Percentiles rank a stretch among this genome's conserved stretches.
phyloP scores from a whole-genome alignment of 345 rosid species.

The Syzygium grande region DNA sequence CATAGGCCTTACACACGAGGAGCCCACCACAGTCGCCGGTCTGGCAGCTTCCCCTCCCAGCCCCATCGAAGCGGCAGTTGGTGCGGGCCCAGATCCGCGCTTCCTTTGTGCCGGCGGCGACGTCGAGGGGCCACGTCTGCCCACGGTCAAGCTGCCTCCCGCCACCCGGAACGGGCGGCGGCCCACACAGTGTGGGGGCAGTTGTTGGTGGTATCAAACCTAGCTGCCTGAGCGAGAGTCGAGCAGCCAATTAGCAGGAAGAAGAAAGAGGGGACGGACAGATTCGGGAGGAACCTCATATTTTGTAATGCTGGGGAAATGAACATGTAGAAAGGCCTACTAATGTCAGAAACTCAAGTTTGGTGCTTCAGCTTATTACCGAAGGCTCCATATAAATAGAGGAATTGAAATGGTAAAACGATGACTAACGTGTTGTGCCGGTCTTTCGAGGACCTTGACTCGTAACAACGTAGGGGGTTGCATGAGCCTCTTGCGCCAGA shows the following conservation, averaged over 20 bases:
- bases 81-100: conserved; percentile 18
- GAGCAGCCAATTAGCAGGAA: not conserved
- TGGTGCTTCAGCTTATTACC: not conserved
- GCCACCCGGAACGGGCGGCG: conserved; percentile 8
- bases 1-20: conserved; percentile 7
- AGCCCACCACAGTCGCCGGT: conserved; percentile 18
- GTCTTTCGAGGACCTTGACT: not conserved
- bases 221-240: conserved; percentile 5
- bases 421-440: not conserved
- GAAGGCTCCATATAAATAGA: not conserved
- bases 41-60: conserved; percentile 12
- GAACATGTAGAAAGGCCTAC: not conserved
- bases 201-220: conserved; percentile 7
- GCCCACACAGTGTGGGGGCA: conserved; percentile 22
- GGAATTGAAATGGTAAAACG: not conserved
- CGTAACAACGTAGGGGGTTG: not conserved
- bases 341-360: not conserved
- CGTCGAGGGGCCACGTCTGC: conserved; percentile 12
- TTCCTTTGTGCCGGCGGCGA: not conserved
- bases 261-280: not conserved
- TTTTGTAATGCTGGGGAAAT: not conserved
- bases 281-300: not conserved
- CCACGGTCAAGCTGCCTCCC: conserved; percentile 7
- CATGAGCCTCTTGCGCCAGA: not conserved
- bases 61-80: conserved; percentile 10